Conservation (phyloP, 176 grass and related monocot genomes). For the Eleusine coracana region DNA sequence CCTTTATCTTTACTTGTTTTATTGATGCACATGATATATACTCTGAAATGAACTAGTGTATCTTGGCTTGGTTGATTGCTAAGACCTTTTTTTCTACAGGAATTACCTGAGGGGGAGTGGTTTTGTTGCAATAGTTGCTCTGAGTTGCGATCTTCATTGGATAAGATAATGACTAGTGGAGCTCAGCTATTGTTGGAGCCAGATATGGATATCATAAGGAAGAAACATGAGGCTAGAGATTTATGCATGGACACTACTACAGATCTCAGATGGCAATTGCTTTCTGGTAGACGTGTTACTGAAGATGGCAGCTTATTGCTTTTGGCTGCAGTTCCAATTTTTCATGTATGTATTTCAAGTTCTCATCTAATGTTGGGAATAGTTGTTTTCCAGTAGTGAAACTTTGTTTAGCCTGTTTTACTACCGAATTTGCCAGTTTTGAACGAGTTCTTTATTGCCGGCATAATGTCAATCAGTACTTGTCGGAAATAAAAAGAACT, state of each 20-base stretch:
- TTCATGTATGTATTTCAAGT: conserved; percentile 66
- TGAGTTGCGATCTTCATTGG: conserved; percentile 59
- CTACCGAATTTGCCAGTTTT: neutral
- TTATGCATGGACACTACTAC: conserved; percentile 42
- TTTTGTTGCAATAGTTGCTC: conserved; percentile 72
- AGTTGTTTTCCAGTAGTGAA: neutral
- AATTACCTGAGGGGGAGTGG: conserved; percentile 90
- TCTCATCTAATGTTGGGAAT: conserved; percentile 2
- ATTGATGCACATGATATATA: conserved; percentile 19
- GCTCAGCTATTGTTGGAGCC: conserved; percentile 41
- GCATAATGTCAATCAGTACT: neutral
- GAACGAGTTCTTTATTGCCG: neutral
- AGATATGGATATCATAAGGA: conserved; percentile 75
- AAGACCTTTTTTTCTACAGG: conserved; percentile 55
- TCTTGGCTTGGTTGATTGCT: conserved; percentile 1
- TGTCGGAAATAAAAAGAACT: neutral
- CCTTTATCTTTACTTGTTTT: conserved; percentile 13
- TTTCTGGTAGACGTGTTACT: conserved; percentile 72
- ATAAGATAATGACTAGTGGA: conserved; percentile 62
- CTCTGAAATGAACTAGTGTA: conserved; percentile 2
- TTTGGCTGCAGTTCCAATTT: conserved; percentile 76
- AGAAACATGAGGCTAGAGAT: conserved; percentile 57
- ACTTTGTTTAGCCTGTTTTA: conserved; percentile 8
- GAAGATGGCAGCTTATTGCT: conserved; percentile 64
- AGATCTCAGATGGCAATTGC: conserved; percentile 75